These are phyloP conservation scores for Psilocybe tampanensis DNA, from an alignment of 768 basidiomycete species.

Conservation along the genomic window DNA sequence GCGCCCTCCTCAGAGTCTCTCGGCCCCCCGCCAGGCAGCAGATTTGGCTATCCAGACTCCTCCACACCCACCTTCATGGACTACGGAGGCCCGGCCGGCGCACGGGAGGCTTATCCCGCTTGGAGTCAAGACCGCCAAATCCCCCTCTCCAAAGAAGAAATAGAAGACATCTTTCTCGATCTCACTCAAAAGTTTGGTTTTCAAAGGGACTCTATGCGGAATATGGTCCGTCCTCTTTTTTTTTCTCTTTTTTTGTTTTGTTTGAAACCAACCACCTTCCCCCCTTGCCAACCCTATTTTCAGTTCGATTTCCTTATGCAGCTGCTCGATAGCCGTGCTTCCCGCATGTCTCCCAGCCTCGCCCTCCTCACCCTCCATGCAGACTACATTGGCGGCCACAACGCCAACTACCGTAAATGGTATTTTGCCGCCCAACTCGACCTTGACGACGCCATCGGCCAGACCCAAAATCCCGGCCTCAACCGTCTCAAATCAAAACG, in stretches of 20 bases:
- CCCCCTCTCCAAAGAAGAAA: slow-evolving; percentile 98
- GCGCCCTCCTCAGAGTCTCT: slow-evolving; percentile 79
- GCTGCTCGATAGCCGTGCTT: slow-evolving; percentile 93
- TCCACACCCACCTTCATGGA: slow-evolving; percentile 78
- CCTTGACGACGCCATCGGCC: slow-evolving; percentile 95
- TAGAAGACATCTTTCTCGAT: slow-evolving; percentile 97
- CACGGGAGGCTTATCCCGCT: slow-evolving; percentile 88
- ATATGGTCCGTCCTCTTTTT: slow-evolving; percentile 64
- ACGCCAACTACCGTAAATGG: slow-evolving; percentile 99
- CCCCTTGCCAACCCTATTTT: slow-evolving; percentile 19
- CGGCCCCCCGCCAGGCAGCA: slow-evolving; percentile 48
- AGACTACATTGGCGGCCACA: slow-evolving; percentile 97
- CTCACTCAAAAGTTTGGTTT: slow-evolving; percentile 99
- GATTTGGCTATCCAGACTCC: slow-evolving; percentile 64
- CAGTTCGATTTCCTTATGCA: slow-evolving; percentile 99
- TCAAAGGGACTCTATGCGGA: slow-evolving; percentile 92
- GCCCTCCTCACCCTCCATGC: slow-evolving; percentile 95
- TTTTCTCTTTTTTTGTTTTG: background rate
- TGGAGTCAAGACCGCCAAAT: slow-evolving; percentile 93
- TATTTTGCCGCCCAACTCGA: slow-evolving; percentile 99
- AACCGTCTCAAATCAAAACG: slow-evolving; percentile 78
- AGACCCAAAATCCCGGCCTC: slow-evolving; percentile 88
- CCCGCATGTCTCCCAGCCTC: slow-evolving; percentile 95
- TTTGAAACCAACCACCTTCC: slow-evolving; percentile 9
- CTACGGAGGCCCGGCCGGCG: slow-evolving; percentile 53